Percentiles rank a stretch among this genome's conserved stretches.
phyloP scores from a whole-genome alignment of 2,329 filamentous ascomycete genomes.

The Cordyceps pruinosa region DNA sequence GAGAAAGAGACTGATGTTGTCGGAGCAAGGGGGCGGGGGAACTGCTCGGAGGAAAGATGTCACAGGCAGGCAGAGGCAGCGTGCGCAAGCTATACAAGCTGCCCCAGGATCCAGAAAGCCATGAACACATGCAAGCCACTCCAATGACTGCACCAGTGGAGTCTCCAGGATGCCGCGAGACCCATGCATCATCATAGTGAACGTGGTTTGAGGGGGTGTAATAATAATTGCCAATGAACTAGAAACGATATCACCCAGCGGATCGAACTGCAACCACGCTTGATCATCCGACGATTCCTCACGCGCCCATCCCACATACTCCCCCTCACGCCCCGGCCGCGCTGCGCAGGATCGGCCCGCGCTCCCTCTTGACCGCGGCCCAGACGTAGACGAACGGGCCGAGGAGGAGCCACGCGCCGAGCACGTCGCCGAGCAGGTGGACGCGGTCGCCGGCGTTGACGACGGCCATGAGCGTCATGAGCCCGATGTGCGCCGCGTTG shows the following conservation, averaged over 20 bases:
- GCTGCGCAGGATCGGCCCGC: background rate
- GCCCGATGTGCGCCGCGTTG: background rate
- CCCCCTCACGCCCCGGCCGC: background rate
- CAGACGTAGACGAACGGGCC: slow-evolving; percentile 1
- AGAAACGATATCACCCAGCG: no score
- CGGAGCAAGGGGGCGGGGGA: no score
- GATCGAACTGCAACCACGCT: no score
- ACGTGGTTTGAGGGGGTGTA: background rate
- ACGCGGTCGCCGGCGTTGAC: background rate
- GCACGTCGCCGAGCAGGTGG: slow-evolving; percentile 1
- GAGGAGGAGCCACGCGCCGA: background rate
- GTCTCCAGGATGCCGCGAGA: background rate
- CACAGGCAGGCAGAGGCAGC: background rate
- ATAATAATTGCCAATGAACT: background rate
- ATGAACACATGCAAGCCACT: slow-evolving; percentile 8
- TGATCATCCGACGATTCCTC: no score
- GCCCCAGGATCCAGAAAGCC: background rate
- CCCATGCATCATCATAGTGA: background rate
- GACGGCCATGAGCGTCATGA: slow-evolving; percentile 8
- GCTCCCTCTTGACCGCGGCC: background rate
- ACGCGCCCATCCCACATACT: no score
- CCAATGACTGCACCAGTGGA: slow-evolving; percentile 1
- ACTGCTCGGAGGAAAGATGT: background rate
- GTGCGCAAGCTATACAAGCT: background rate
- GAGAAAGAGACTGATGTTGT: background rate